phyloP scores from a whole-genome alignment of 1,139 yeast species.

The Candida sanyaensis region DNA sequence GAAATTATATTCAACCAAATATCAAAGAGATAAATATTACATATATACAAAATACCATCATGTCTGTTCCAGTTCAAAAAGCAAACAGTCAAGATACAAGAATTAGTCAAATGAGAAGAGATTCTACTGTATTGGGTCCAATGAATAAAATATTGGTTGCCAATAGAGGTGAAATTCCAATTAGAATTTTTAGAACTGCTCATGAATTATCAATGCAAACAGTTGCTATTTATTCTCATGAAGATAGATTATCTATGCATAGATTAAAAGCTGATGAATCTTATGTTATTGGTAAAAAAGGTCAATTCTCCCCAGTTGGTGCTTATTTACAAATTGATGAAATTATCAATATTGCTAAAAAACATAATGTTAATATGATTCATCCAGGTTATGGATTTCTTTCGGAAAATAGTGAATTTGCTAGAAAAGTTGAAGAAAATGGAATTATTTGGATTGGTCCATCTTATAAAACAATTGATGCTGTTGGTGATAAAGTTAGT shows the following conservation, averaged over 20 bases:
- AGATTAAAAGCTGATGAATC: constrained; percentile 91
- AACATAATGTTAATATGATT: constrained; percentile 90
- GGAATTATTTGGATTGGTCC: constrained; percentile 99
- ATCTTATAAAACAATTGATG: constrained; percentile 79
- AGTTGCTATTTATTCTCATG: constrained; percentile 96
- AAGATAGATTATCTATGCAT: constrained; percentile 94
- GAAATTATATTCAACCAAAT: too few species aligned
- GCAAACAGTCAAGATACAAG: constrained; percentile 20
- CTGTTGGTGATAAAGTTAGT: constrained; percentile 97
- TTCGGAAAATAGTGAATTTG: constrained; percentile 93
- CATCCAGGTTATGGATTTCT: constrained; percentile 99
- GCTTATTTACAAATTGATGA: constrained; percentile 97
- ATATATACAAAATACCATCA: not conserved
- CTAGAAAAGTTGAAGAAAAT: constrained; percentile 83
- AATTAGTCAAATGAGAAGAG: constrained; percentile 58
- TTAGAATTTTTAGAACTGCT: constrained; percentile 92
- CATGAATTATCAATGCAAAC: constrained; percentile 98
- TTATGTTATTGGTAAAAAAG: constrained; percentile 86
- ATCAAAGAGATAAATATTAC: not conserved
- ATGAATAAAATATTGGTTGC: constrained; percentile 85
- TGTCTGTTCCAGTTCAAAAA: constrained; percentile 13
- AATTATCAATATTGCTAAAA: constrained; percentile 85
- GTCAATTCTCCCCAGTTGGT: constrained; percentile 92
- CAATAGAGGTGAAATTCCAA: constrained; percentile 93
- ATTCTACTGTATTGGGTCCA: constrained; percentile 61